Evolutionary conservation across 257 asterid genomes (phyloP), one percentile per base, ranked within the genome.

Genomic region (Striga asiatica): DNA sequence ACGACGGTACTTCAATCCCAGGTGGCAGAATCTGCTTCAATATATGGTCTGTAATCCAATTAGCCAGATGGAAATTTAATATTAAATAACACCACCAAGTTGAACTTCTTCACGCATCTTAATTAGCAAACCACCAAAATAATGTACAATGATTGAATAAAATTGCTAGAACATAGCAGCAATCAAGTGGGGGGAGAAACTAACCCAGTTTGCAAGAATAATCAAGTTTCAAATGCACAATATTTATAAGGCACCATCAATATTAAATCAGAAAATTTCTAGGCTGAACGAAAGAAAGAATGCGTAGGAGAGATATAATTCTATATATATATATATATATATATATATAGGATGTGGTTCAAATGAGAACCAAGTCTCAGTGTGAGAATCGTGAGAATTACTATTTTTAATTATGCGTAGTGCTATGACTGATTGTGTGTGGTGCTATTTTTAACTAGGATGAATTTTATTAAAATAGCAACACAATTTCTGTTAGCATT

Each of bases 1-100:
- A 91, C 13, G 98, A 84, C 10, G 96, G 98, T 28, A 84, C 81
- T 57, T 84, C 96, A 53, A 87, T 39, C 51, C 89, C 94, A 65
- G 77, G 48, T 13, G 96, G 96, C 54, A 87, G 78, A 74, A 91
- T 80, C 86, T 87, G 89, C 87, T 78, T 91, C 65, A 91, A 51
- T 62, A 87, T 76, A 69, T 87, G 84, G 48, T 91, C 98, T 87
- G 93, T 24, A 78, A 64, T 41, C 58, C 46, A 69, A 20, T 57
- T n/a, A 62, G 34, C 24, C 6, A 52, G 73, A 58, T 50, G 56
- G 14, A 50, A 62, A 38, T 10, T 34, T 25, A 37, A 38, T 28
- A 32, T 18, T n/a, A n/a, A n/a, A n/a, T n/a, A n/a, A n/a, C n/a
- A n/a, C 45, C n/a, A 14, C 46, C 39, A 42, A 56, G 54, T 43